Conservation (phyloP, 2,329 filamentous ascomycete species). For the Cercospora zeina region DNA sequence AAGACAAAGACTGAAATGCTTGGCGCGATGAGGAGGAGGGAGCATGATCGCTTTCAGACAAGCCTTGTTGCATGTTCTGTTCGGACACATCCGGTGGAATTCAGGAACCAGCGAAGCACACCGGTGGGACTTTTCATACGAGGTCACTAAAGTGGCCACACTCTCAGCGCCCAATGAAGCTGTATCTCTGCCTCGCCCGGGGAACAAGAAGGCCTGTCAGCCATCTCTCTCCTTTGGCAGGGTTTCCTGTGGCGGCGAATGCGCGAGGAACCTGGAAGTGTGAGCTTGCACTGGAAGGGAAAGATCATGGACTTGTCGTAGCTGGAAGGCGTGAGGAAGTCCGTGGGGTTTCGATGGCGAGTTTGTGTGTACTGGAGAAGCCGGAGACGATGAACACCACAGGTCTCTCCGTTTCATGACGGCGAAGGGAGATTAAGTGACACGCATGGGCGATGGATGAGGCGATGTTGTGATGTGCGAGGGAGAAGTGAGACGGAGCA, state of each 20-base stretch:
- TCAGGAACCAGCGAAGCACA: slow-evolving; percentile 4
- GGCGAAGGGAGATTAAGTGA: not conserved
- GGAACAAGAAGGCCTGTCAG: too few relatives aligned
- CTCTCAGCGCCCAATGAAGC: not conserved
- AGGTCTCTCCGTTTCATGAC: not conserved
- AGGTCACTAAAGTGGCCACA: not conserved
- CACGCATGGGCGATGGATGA: not conserved
- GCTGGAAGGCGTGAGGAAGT: too few relatives aligned
- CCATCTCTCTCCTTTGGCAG: too few relatives aligned
- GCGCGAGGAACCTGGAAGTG: too few relatives aligned
- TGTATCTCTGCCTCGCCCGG: too few relatives aligned
- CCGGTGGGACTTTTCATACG: not conserved
- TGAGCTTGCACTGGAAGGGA: too few relatives aligned
- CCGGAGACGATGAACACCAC: not conserved
- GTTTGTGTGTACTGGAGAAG: not conserved
- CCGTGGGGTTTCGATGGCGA: too few relatives aligned
- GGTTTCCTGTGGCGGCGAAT: too few relatives aligned
- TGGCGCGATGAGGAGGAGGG: not conserved
- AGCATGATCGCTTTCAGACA: not conserved
- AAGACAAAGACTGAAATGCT: not conserved
- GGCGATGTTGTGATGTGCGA: not conserved
- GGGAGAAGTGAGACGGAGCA: not conserved
- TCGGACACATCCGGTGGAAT: slow-evolving; percentile 5
- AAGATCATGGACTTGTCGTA: too few relatives aligned
- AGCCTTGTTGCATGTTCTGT: slow-evolving; percentile 1